Evolutionary conservation across 192 early-diverging fungal genomes (phyloP).

Genomic region (Umbelopsis vinacea): DNA sequence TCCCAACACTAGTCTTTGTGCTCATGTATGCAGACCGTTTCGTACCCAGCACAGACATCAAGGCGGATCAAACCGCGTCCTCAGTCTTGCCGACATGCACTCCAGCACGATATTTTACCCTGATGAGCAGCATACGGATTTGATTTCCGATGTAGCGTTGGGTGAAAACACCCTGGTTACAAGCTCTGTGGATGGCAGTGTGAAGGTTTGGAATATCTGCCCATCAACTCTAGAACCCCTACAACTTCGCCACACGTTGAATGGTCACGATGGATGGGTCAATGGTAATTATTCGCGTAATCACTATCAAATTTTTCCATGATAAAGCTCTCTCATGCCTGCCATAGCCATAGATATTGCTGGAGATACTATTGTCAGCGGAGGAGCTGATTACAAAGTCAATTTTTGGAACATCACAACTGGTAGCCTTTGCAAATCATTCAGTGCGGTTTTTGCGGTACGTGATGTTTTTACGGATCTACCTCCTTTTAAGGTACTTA

Average conservation of each 20-base stretch:
- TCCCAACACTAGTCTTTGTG: conserved; percentile 7
- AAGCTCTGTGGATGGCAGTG: not conserved
- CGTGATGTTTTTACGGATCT: not conserved
- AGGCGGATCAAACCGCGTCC: not conserved
- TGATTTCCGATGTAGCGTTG: not conserved
- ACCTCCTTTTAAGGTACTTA: not conserved
- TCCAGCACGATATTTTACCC: not conserved
- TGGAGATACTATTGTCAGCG: conserved; percentile 1
- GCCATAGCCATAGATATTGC: not conserved
- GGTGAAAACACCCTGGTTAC: not conserved
- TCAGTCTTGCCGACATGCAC: not conserved
- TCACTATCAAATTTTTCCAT: not conserved
- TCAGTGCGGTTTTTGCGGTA: not conserved
- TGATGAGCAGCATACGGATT: not conserved
- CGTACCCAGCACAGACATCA: not conserved
- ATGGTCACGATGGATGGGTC: not conserved
- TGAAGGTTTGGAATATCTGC: not conserved
- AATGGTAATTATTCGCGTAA: not conserved
- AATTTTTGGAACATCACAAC: conserved; percentile 5
- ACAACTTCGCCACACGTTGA: not conserved
- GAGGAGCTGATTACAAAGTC: not conserved
- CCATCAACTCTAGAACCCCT: not conserved
- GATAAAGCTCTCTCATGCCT: not conserved
- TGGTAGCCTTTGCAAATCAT: not conserved
- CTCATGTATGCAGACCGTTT: not conserved